A percentile compares a stretch with the other conserved stretches of the same genome.
Conservation (phyloP, 2,329 filamentous ascomycete genomes). For the Epichloe sibirici region DNA sequence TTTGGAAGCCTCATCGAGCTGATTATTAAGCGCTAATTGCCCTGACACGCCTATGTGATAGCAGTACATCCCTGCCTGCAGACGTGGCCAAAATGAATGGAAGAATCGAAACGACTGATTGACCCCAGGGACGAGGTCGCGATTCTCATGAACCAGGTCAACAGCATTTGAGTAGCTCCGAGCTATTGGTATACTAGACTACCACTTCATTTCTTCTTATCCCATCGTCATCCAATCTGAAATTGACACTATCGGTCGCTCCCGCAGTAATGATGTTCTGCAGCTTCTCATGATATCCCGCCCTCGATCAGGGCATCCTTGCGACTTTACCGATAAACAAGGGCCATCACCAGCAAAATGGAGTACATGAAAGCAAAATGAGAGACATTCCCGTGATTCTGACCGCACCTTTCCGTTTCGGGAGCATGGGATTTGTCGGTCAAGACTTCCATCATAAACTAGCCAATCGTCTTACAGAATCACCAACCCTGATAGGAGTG, state of each 20-base stretch:
- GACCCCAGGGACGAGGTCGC: too few species aligned
- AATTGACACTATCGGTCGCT: not conserved
- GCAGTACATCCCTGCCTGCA: too few species aligned
- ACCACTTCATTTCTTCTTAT: not conserved
- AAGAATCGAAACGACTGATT: too few species aligned
- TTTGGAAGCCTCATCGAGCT: not conserved
- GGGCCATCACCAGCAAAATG: not conserved
- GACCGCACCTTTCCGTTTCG: not conserved
- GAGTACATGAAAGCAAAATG: too few species aligned
- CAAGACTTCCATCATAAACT: not conserved
- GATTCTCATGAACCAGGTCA: too few species aligned
- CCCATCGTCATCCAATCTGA: not conserved
- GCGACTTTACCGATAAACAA: not conserved
- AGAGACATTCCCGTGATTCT: not conserved
- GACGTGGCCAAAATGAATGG: too few species aligned
- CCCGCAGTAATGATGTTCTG: constrained; percentile 3
- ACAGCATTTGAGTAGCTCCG: too few species aligned
- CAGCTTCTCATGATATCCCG: not conserved
- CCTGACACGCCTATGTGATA: too few species aligned
- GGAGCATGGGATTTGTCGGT: not conserved
- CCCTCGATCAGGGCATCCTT: not conserved
- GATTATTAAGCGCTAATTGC: too few species aligned
- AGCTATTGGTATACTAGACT: too few species aligned
- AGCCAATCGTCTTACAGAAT: constrained; percentile 13
- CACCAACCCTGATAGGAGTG: constrained; percentile 1